Percentiles rank a stretch among this genome's conserved stretches.
These are phyloP conservation scores for Inonotus obliquus DNA, from an alignment of 1,284 basidiomycete genomes.

Conservation along the genomic window DNA sequence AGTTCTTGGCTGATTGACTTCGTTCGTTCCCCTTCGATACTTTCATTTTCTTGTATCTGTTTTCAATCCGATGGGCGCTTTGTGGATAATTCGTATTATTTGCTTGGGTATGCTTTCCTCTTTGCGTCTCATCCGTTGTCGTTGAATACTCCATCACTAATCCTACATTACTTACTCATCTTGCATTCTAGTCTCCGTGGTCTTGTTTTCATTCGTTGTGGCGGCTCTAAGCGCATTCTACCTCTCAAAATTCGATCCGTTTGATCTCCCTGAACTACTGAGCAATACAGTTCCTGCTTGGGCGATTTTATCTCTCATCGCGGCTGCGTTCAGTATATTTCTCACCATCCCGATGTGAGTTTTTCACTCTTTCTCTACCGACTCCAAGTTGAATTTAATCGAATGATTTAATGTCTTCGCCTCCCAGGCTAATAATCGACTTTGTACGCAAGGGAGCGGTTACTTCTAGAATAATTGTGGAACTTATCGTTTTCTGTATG, in stretches of 20 bases:
- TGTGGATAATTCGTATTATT: slow-evolving; percentile 10
- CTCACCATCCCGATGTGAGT: slow-evolving; percentile 14
- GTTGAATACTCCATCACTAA: not conserved
- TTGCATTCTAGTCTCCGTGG: not conserved
- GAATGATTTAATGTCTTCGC: not conserved
- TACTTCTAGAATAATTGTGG: slow-evolving; percentile 17
- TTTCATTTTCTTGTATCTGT: not conserved
- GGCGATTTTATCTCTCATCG: slow-evolving; percentile 11
- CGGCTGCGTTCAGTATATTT: slow-evolving; percentile 12
- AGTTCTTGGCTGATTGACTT: not conserved
- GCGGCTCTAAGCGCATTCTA: slow-evolving; percentile 13
- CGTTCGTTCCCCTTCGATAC: not conserved
- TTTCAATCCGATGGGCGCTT: not conserved
- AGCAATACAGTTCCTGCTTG: not conserved
- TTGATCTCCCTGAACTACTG: slow-evolving; percentile 3
- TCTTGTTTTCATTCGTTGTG: slow-evolving; percentile 12
- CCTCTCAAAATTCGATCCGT: not conserved
- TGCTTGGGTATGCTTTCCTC: not conserved
- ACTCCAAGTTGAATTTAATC: not conserved
- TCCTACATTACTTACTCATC: not conserved
- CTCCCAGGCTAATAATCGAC: slow-evolving; percentile 19
- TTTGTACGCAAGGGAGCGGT: slow-evolving; percentile 18
- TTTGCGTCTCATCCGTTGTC: not conserved
- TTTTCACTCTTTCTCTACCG: not conserved
- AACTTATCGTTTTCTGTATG: slow-evolving; percentile 15